Conservation (phyloP, 2,329 filamentous ascomycete species). For the Cordyceps cateniannulata region DNA sequence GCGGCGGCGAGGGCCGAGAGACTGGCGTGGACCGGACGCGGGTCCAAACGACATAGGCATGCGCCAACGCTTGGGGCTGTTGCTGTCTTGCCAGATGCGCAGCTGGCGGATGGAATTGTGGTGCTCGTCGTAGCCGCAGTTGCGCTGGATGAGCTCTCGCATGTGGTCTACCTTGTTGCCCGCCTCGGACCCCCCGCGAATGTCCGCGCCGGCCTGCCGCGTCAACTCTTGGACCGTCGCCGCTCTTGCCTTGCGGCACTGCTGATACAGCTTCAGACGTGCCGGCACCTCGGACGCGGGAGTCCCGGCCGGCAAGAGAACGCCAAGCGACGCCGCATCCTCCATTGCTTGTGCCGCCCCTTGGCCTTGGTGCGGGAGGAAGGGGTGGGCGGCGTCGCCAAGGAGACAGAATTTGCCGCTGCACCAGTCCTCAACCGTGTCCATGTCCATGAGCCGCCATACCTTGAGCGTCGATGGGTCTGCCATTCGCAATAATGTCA, state of each 20-base stretch:
- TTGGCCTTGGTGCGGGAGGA: conserved; percentile 41
- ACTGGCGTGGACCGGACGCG: conserved; percentile 18
- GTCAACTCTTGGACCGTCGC: not conserved
- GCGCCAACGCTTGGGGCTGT: conserved; percentile 13
- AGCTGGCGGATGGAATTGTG: conserved; percentile 16
- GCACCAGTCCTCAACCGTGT: conserved; percentile 47
- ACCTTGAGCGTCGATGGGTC: conserved; percentile 42
- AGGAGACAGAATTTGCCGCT: conserved; percentile 49
- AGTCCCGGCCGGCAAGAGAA: conserved; percentile 45
- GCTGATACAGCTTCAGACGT: conserved; percentile 52
- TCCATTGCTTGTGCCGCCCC: conserved; percentile 60
- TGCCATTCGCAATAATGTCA: conserved; percentile 33
- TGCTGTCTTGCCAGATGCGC: conserved; percentile 14
- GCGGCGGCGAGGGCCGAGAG: conserved; percentile 1
- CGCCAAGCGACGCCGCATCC: conserved; percentile 53
- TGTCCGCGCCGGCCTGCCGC: conserved; percentile 14
- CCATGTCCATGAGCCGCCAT: conserved; percentile 59
- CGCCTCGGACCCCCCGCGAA: not conserved
- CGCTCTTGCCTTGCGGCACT: conserved; percentile 51
- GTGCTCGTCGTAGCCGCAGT: conserved; percentile 16
- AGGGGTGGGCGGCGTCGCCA: conserved; percentile 64
- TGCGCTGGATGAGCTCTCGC: not conserved
- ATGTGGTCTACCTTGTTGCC: not conserved
- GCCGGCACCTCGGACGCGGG: conserved; percentile 40
- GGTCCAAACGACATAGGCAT: conserved; percentile 20